phyloP scores from a whole-genome alignment of 2,329 filamentous ascomycete genomes.

The Byssochlamys sp. region DNA sequence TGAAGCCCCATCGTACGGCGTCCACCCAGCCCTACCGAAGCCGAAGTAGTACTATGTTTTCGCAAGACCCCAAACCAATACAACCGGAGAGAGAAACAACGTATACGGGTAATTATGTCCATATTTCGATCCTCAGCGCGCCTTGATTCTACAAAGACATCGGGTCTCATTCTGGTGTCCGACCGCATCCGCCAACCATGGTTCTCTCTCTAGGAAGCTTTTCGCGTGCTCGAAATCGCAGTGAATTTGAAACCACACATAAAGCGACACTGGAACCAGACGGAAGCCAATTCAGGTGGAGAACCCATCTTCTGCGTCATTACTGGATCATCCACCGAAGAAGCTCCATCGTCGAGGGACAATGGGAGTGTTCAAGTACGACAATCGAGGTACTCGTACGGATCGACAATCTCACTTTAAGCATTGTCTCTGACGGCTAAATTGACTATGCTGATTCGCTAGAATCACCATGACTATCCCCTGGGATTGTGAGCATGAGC shows the following conservation, averaged over 20 bases:
- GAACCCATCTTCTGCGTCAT: neutral
- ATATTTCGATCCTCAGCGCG: neutral
- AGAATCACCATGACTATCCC: neutral
- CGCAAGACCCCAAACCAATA: too few species aligned
- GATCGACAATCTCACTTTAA: neutral
- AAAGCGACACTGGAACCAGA: neutral
- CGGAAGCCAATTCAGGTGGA: neutral
- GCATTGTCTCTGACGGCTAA: neutral
- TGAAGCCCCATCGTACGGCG: neutral
- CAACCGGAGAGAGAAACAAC: too few species aligned
- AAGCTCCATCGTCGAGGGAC: neutral
- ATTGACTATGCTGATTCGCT: neutral
- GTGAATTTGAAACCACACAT: neutral
- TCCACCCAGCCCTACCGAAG: neutral
- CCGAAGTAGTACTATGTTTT: too few species aligned
- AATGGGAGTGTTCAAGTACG: neutral
- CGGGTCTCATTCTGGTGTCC: neutral
- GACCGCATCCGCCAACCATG: neutral
- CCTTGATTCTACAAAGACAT: neutral
- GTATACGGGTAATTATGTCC: too few species aligned
- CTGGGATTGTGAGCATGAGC: neutral
- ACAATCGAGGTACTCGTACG: neutral
- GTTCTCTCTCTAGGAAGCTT: neutral
- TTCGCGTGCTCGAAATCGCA: neutral
- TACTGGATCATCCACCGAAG: neutral